Conservation (phyloP, 2,329 filamentous ascomycete genomes). For the Periconia macrospinosa region DNA sequence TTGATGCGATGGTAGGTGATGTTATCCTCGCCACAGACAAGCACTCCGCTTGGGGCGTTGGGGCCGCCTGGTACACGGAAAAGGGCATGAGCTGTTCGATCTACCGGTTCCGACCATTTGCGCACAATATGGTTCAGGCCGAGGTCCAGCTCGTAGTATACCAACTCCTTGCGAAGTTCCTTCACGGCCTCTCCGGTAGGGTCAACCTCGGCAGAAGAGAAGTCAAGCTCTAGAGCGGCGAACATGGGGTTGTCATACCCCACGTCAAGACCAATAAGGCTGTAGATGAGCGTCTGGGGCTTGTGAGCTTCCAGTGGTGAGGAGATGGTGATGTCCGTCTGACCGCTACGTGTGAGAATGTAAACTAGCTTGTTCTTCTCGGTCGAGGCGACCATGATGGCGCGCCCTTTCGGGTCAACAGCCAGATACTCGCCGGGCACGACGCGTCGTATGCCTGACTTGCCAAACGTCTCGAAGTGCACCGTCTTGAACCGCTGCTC, state of each 20-base stretch:
- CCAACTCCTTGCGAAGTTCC: conserved; percentile 84
- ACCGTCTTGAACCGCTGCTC: conserved; percentile 87
- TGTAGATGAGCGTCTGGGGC: conserved; percentile 85
- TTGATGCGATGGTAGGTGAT: conserved; percentile 98
- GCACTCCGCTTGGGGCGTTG: conserved; percentile 90
- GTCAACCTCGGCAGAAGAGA: conserved; percentile 88
- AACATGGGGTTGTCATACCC: conserved; percentile 98
- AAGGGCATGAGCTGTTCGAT: conserved; percentile 82
- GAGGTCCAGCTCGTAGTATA: conserved; percentile 97
- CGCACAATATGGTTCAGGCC: conserved; percentile 96
- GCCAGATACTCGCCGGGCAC: conserved; percentile 95
- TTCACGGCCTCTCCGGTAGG: conserved; percentile 79
- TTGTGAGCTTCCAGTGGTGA: conserved; percentile 97
- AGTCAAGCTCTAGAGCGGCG: conserved; percentile 91
- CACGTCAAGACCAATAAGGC: conserved; percentile 85
- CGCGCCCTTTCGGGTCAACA: conserved; percentile 92
- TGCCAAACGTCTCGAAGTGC: conserved; percentile 96
- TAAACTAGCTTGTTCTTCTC: conserved; percentile 99
- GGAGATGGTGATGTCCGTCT: conserved; percentile 94
- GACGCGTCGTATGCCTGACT: conserved; percentile 90
- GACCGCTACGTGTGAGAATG: conserved; percentile 91
- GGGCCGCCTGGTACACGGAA: conserved; percentile 95
- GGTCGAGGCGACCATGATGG: conserved; percentile 87
- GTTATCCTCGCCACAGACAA: conserved; percentile 92
- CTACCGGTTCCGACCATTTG: conserved; percentile 93